These are phyloP conservation scores for Dendrobium huoshanense DNA, from an alignment of 106 monocot genomes.

Conservation along the genomic window DNA sequence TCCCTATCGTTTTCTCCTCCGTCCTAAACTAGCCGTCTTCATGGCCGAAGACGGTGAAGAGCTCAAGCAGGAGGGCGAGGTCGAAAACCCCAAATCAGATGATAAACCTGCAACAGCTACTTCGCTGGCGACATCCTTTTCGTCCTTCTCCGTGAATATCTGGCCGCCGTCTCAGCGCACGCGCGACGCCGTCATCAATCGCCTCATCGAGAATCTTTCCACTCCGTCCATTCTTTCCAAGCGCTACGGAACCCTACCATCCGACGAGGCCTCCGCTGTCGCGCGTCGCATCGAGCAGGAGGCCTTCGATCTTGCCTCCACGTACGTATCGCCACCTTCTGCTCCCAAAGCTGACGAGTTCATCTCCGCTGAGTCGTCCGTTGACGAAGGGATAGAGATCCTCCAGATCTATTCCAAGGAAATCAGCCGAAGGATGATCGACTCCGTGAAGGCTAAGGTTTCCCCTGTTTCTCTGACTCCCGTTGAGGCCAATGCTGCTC, in stretches of 20 bases:
- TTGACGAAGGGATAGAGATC: slow-evolving; percentile 38
- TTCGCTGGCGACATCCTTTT: background rate
- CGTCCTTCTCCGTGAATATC: slow-evolving; percentile 31
- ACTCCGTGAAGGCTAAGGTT: slow-evolving; percentile 23
- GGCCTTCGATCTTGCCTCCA: slow-evolving; percentile 26
- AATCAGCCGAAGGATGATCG: slow-evolving; percentile 38
- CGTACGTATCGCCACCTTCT: slow-evolving; percentile 1
- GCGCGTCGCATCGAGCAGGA: slow-evolving; percentile 35
- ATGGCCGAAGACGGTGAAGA: slow-evolving; percentile 1
- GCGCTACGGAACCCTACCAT: slow-evolving; percentile 40
- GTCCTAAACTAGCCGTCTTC: background rate
- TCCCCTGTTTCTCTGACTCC: background rate
- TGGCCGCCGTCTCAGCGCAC: slow-evolving; percentile 66
- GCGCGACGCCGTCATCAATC: slow-evolving; percentile 45
- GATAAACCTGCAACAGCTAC: background rate
- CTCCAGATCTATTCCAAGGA: slow-evolving; percentile 52
- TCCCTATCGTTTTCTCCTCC: background rate
- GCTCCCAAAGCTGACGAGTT: background rate
- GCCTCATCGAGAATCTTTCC: slow-evolving; percentile 45
- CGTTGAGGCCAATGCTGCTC: background rate
- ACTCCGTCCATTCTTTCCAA: slow-evolving; percentile 35
- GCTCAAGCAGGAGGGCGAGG: slow-evolving; percentile 16
- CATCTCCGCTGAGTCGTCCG: slow-evolving; percentile 1
- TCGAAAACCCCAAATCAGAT: slow-evolving; percentile 6
- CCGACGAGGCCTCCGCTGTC: slow-evolving; percentile 18